A percentile compares a stretch with the other conserved stretches of the same genome.
Evolutionary conservation across 108 stramenopile species (phyloP).

Genomic region (Cyclotella atomus): DNA sequence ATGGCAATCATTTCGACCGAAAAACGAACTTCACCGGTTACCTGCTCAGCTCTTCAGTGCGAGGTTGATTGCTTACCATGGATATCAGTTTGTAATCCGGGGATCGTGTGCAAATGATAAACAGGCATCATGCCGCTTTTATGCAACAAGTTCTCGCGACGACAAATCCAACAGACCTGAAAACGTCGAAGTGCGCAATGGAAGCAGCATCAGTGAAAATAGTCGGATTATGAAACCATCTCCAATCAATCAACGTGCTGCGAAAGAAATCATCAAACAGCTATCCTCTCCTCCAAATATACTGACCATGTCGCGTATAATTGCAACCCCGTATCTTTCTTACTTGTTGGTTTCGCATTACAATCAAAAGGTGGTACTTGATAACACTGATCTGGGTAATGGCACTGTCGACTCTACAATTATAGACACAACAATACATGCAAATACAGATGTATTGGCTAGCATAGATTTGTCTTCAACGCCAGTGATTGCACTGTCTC

Average conservation of each 20-base stretch:
- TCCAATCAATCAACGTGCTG: conserved; percentile 37
- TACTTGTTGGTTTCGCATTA: conserved; percentile 72
- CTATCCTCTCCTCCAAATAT: conserved; percentile 75
- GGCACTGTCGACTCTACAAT: conserved; percentile 7
- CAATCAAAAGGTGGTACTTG: conserved; percentile 49
- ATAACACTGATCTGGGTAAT: background rate
- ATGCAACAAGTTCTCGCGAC: background rate
- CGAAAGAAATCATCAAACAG: conserved; percentile 52
- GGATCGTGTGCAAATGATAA: too few species aligned
- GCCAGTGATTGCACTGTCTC: conserved; percentile 29
- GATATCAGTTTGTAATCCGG: too few species aligned
- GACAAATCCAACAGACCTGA: background rate
- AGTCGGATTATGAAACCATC: background rate
- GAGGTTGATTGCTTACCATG: too few species aligned
- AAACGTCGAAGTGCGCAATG: background rate
- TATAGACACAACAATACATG: conserved; percentile 2
- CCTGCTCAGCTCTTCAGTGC: too few species aligned
- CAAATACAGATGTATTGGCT: conserved; percentile 5
- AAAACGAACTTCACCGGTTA: too few species aligned
- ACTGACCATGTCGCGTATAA: conserved; percentile 74
- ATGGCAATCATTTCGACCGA: too few species aligned
- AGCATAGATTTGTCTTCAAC: conserved; percentile 31
- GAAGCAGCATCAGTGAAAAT: background rate
- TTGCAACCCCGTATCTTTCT: conserved; percentile 73
- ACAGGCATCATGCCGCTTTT: background rate